phyloP scores from a whole-genome alignment of 768 basidiomycete genomes.

The Russula earlei region DNA sequence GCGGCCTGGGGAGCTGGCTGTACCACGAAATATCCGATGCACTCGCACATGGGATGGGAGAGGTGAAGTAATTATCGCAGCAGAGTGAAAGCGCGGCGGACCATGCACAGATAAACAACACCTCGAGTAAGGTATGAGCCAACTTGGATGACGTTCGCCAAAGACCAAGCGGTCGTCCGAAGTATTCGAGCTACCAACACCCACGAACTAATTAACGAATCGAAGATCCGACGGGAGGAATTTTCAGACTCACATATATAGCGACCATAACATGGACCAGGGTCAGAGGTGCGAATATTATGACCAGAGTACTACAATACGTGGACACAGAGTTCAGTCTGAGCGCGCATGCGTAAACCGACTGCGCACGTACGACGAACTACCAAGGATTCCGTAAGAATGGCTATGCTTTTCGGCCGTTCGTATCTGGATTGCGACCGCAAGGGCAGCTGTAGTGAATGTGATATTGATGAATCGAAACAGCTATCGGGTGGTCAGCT shows the following conservation, averaged over 20 bases:
- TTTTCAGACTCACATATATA: conserved; percentile 55
- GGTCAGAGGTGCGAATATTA: conserved; percentile 78
- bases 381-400: conserved; percentile 66
- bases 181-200: conserved; percentile 70
- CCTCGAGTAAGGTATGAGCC: conserved; percentile 78
- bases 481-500: conserved; percentile 37
- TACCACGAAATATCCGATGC: conserved; percentile 61
- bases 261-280: conserved; percentile 78
- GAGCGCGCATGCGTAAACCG: conserved; percentile 36
- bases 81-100: conserved; percentile 79
- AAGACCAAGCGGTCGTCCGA: conserved; percentile 82
- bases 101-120: conserved; percentile 90
- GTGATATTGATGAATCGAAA: conserved; percentile 80
- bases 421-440: conserved; percentile 69
- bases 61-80: conserved; percentile 90
- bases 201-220: conserved; percentile 17
- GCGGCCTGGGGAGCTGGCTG: conserved; percentile 45
- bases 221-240: conserved; percentile 3
- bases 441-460: conserved; percentile 72
- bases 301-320: conserved; percentile 57
- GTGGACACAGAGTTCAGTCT: neutral
- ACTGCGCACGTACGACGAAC: conserved; percentile 37
- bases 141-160: conserved; percentile 86
- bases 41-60: conserved; percentile 67
- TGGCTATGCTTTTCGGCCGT: conserved; percentile 39